Percentiles rank a stretch among this genome's conserved stretches.
Evolutionary conservation across 306 rosid species (phyloP).

Genomic region (Quercus alba): DNA sequence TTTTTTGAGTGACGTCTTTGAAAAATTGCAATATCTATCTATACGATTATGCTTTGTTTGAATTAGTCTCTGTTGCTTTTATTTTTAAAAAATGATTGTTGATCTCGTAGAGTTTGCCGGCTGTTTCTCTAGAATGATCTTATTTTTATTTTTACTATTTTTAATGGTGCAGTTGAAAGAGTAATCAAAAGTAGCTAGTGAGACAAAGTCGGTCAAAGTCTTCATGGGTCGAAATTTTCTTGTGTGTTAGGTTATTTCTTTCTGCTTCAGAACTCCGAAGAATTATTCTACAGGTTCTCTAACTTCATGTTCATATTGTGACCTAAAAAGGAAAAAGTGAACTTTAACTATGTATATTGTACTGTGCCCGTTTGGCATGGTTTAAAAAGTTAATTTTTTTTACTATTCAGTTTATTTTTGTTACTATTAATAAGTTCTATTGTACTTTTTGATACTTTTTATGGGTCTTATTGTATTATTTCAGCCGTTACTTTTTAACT

Average conservation of each 20-base stretch:
- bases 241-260: neutral
- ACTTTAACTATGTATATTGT: neutral
- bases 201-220: neutral
- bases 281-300: neutral
- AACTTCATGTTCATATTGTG: neutral
- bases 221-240: neutral
- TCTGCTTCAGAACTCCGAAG: neutral
- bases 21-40: too few species aligned
- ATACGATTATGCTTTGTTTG: neutral
- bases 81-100: neutral
- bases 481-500: rapidly evolving
- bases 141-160: neutral
- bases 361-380: too few species aligned
- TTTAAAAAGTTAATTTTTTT: rapidly evolving
- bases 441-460: rapidly evolving
- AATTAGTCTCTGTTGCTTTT: neutral
- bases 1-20: too few species aligned
- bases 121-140: neutral
- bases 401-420: rapidly evolving
- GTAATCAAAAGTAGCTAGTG: neutral
- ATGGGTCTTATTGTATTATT: too few species aligned
- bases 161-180: neutral
- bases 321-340: too few species aligned
- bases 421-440: rapidly evolving
- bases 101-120: slow-evolving; percentile 7